Percentiles rank a stretch among this genome's conserved stretches.
Conservation (phyloP, 2,329 filamentous ascomycete genomes). For the Stagonosporopsis cucurbitacearum region DNA sequence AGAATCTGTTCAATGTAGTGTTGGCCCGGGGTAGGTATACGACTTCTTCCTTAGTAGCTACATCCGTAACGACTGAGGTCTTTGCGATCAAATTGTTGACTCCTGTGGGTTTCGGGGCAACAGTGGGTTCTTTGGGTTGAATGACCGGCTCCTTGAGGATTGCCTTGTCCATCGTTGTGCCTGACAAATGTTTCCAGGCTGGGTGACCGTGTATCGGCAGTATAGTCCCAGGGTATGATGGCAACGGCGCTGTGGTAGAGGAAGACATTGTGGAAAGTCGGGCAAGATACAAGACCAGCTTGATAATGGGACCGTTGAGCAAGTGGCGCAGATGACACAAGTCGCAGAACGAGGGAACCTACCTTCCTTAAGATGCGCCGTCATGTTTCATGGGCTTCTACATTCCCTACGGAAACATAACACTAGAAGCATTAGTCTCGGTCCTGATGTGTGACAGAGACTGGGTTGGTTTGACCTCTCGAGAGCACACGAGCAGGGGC, state of each 20-base stretch:
- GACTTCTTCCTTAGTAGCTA: not conserved
- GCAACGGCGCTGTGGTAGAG: conserved; percentile 8
- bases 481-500: conserved; percentile 7
- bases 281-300: conserved; percentile 6
- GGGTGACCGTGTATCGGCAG: conserved; percentile 10
- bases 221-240: conserved; percentile 11
- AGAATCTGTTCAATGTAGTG: conserved; percentile 16
- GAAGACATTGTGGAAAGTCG: conserved; percentile 6
- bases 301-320: conserved; percentile 1
- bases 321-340: conserved; percentile 7
- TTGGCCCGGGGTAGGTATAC: conserved; percentile 6
- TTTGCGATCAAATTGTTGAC: not conserved
- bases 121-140: not conserved
- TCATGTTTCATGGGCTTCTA: conserved; percentile 12
- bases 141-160: conserved; percentile 4
- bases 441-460: conserved; percentile 13
- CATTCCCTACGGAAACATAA: conserved; percentile 3
- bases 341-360: conserved; percentile 5
- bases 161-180: conserved; percentile 10
- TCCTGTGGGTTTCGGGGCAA: not conserved
- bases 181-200: conserved; percentile 13
- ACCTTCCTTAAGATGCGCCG: conserved; percentile 13
- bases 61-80: not conserved
- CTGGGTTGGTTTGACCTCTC: conserved; percentile 10
- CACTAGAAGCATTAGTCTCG: conserved; percentile 8